Evolutionary conservation across 2,329 filamentous ascomycete species (phyloP).

Genomic region (Mycosphaerella arachidis): DNA sequence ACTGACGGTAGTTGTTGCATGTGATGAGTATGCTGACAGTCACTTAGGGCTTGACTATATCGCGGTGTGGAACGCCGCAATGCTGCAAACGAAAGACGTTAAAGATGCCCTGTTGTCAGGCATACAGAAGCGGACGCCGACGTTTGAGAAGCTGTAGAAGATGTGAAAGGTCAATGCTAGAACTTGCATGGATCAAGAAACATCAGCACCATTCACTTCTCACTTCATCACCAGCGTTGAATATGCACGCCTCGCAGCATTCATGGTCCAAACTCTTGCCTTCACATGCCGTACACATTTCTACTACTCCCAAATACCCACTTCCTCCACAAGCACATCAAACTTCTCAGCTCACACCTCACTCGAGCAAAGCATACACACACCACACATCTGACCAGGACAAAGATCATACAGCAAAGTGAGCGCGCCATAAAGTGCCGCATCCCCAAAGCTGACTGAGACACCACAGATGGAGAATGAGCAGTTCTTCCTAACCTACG

Average conservation of each 20-base stretch:
- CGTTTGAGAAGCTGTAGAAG: slow-evolving; percentile 21
- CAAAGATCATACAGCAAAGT: not conserved
- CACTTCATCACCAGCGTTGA: not conserved
- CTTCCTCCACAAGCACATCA: not conserved
- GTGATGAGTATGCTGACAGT: not conserved
- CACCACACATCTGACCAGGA: not conserved
- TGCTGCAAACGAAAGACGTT: slow-evolving; percentile 24
- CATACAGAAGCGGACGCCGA: slow-evolving; percentile 22
- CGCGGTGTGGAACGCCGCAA: slow-evolving; percentile 24
- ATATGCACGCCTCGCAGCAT: not conserved
- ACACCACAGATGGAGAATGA: not conserved
- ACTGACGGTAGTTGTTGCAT: slow-evolving; percentile 51
- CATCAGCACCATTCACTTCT: not conserved
- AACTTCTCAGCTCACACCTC: not conserved
- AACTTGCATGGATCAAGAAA: not conserved
- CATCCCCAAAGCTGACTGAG: not conserved
- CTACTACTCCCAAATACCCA: not conserved
- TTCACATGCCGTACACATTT: not conserved
- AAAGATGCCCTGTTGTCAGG: slow-evolving; percentile 20
- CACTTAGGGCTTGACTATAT: slow-evolving; percentile 19
- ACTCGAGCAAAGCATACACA: not conserved
- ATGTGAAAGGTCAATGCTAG: not conserved
- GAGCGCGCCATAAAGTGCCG: not conserved
- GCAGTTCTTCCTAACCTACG: slow-evolving; percentile 8
- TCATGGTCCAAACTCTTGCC: not conserved